Conservation (phyloP, 140 eudicot genomes). For the Artemisia princeps region DNA sequence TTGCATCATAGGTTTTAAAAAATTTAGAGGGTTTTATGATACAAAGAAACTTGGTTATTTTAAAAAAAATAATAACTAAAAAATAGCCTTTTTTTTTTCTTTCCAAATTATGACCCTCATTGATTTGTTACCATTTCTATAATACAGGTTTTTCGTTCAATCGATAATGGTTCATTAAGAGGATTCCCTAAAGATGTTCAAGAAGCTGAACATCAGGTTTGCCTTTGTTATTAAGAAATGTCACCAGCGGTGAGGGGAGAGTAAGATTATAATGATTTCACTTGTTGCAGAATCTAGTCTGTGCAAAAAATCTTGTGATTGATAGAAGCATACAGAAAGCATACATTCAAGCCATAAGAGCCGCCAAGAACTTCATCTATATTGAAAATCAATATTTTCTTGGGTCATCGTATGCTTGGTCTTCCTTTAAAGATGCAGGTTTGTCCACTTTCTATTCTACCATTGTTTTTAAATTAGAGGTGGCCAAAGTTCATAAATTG, state of each 20-base stretch:
- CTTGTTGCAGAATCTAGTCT: slow-evolving; percentile 57
- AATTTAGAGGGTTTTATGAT: too few relatives aligned
- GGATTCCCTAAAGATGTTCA: slow-evolving; percentile 74
- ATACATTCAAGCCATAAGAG: slow-evolving; percentile 76
- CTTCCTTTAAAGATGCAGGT: slow-evolving; percentile 64
- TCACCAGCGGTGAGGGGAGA: background rate
- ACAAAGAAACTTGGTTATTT: too few relatives aligned
- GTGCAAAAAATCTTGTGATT: slow-evolving; percentile 59
- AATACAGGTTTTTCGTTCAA: slow-evolving; percentile 70
- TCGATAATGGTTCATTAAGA: slow-evolving; percentile 80
- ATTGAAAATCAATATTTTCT: slow-evolving; percentile 91
- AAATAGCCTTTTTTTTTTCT: background rate
- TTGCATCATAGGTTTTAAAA: too few relatives aligned
- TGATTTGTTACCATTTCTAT: slow-evolving; percentile 13
- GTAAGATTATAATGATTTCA: background rate
- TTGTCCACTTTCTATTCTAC: background rate
- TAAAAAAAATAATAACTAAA: too few relatives aligned
- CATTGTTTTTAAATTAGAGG: too few relatives aligned
- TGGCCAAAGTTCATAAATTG: too few relatives aligned
- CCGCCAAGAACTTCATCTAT: slow-evolving; percentile 71
- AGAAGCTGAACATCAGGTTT: slow-evolving; percentile 56
- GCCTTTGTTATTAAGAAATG: slow-evolving; percentile 10
- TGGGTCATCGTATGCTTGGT: slow-evolving; percentile 92
- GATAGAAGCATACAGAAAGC: slow-evolving; percentile 83
- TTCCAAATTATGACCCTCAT: background rate